Percentiles rank a stretch among this genome's conserved stretches.
Conservation (phyloP, 805 yeast genomes). For the Metahyphopichia silvanorum region DNA sequence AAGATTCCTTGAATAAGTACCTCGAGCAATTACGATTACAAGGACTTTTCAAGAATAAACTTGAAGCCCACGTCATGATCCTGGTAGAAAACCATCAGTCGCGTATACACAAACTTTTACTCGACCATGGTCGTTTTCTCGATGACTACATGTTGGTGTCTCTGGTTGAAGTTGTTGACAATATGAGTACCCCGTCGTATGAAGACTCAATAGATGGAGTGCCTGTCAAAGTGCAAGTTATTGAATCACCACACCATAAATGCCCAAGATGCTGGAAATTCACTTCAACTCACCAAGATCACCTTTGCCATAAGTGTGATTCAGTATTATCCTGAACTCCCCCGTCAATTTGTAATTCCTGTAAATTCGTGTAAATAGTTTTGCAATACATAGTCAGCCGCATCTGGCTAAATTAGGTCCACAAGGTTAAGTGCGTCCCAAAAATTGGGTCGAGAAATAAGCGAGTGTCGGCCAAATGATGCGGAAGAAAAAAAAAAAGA, state of each 20-base stretch:
- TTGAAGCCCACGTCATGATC: constrained; percentile 53
- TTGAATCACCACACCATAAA: constrained; percentile 48
- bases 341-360: too few relatives aligned
- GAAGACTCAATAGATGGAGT: constrained; percentile 13
- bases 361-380: too few relatives aligned
- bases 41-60: constrained; percentile 52
- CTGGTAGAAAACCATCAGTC: constrained; percentile 10
- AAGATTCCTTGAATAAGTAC: constrained; percentile 46
- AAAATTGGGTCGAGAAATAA: too few relatives aligned
- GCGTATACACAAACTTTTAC: constrained; percentile 9
- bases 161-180: constrained; percentile 40
- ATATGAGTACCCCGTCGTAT: too few relatives aligned
- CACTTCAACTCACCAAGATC: constrained; percentile 47
- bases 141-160: constrained; percentile 65
- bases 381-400: too few relatives aligned
- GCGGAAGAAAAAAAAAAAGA: neutral
- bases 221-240: constrained; percentile 32
- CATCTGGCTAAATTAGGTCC: too few relatives aligned
- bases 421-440: constrained; percentile 1
- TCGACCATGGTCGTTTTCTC: constrained; percentile 18
- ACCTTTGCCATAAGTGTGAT: constrained; percentile 66
- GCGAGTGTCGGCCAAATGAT: neutral
- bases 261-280: constrained; percentile 97
- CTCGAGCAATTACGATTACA: constrained; percentile 56
- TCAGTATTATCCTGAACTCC: too few relatives aligned